These are phyloP conservation scores for Aspergillus fumigatus DNA, from an alignment of 2,329 filamentous ascomycete genomes.

Conservation along the genomic window DNA sequence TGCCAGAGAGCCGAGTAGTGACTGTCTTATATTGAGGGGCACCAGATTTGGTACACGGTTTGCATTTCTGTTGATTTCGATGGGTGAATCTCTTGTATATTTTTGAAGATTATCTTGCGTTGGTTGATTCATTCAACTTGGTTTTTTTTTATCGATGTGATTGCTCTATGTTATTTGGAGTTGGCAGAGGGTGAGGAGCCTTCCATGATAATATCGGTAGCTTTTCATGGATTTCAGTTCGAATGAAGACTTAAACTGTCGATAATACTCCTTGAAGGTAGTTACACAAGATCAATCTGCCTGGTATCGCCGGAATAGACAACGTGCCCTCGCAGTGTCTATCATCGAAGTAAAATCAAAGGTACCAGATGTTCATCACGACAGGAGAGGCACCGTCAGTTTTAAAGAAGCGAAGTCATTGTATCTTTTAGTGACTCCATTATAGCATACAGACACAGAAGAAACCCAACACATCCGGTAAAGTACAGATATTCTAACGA, in stretches of 20 bases:
- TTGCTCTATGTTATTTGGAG: neutral
- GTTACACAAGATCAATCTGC: no score
- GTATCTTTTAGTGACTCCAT: slow-evolving; percentile 19
- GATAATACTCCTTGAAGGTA: neutral
- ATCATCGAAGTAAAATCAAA: neutral
- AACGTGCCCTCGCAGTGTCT: neutral
- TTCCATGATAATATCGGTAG: no score
- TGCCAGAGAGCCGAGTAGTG: no score
- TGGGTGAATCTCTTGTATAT: neutral
- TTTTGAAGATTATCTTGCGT: neutral
- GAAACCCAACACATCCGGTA: slow-evolving; percentile 23
- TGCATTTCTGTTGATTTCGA: neutral
- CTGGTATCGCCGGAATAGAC: no score
- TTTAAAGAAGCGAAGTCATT: neutral
- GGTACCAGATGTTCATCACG: neutral
- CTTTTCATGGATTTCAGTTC: neutral
- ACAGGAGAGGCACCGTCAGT: neutral
- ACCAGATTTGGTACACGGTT: neutral
- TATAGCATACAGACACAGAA: slow-evolving; percentile 31
- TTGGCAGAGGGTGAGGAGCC: neutral
- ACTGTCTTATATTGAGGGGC: neutral
- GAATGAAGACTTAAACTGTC: neutral
- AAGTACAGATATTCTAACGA: slow-evolving; percentile 26
- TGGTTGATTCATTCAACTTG: neutral
- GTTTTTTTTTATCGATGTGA: neutral